phyloP scores from a whole-genome alignment of 2,329 filamentous ascomycete genomes.

The Fusarium mundagurra region DNA sequence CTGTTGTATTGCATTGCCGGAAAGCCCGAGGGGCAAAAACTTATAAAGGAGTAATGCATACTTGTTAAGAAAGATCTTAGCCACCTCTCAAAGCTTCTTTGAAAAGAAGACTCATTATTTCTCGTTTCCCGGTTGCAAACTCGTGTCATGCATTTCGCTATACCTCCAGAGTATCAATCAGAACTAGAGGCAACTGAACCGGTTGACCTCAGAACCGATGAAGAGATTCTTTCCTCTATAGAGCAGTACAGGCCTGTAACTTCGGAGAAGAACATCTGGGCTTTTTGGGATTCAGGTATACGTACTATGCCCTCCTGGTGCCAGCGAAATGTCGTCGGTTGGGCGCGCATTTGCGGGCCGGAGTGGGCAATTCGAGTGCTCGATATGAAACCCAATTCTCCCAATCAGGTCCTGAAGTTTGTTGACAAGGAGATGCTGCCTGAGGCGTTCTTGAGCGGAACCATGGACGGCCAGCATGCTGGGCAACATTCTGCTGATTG shows the following conservation, averaged over 20 bases:
- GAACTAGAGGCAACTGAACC: not conserved
- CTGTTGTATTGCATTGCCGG: not conserved
- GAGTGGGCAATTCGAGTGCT: not conserved
- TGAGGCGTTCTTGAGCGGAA: not conserved
- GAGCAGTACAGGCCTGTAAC: not conserved
- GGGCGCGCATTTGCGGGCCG: not conserved
- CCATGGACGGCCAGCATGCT: not conserved
- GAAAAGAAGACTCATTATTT: not conserved
- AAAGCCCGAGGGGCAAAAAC: accelerated
- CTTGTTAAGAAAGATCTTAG: accelerated
- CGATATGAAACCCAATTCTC: not conserved
- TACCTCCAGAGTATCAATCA: not conserved
- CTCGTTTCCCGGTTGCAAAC: accelerated
- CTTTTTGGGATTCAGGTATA: not conserved
- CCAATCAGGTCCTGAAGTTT: not conserved
- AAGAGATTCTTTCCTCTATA: not conserved
- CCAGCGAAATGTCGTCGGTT: not conserved
- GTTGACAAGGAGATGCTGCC: not conserved
- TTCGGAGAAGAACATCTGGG: not conserved
- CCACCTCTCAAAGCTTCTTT: not conserved
- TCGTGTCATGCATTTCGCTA: not conserved
- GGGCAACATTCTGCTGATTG: not conserved
- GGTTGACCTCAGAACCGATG: accelerated
- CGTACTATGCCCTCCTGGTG: not conserved
- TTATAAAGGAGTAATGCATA: not conserved